Conservation (phyloP, 2,329 filamentous ascomycete genomes). For the Penicillium carneum region DNA sequence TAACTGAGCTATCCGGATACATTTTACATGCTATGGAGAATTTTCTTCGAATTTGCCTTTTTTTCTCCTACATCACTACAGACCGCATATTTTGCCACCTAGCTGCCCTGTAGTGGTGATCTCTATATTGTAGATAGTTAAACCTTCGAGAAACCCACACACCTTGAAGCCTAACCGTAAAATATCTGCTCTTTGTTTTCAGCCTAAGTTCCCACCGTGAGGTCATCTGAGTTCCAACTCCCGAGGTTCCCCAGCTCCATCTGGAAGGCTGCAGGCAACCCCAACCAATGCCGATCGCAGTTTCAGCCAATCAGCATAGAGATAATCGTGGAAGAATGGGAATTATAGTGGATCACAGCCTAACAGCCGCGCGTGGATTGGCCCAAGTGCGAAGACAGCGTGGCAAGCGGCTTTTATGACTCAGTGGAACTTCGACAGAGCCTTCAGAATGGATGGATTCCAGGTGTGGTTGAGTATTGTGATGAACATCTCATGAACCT, state of each 20-base stretch:
- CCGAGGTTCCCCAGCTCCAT: slow-evolving; percentile 18
- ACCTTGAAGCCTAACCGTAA: slow-evolving; percentile 8
- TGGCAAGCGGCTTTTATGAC: slow-evolving; percentile 27
- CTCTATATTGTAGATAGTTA: neutral
- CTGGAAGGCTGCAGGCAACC: slow-evolving; percentile 22
- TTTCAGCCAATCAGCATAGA: slow-evolving; percentile 20
- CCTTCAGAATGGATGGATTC: slow-evolving; percentile 9
- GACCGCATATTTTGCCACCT: neutral
- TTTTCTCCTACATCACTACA: neutral
- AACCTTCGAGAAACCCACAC: slow-evolving; percentile 27
- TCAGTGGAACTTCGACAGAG: slow-evolving; percentile 10
- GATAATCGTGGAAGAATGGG: slow-evolving; percentile 6
- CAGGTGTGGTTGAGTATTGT: neutral
- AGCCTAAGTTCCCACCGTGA: slow-evolving; percentile 16
- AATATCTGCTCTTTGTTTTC: slow-evolving; percentile 4
- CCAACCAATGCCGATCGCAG: slow-evolving; percentile 25
- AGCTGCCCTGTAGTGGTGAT: neutral
- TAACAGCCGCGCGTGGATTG: slow-evolving; percentile 20
- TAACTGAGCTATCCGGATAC: neutral
- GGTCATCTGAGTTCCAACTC: slow-evolving; percentile 16
- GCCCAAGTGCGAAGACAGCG: slow-evolving; percentile 21
- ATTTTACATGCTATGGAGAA: neutral
- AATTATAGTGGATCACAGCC: slow-evolving; percentile 11
- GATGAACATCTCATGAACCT: neutral
- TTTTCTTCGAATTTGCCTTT: neutral